A percentile compares a stretch with the other conserved stretches of the same genome.
Evolutionary conservation across 2,329 filamentous ascomycete species (phyloP).

Genomic region (Aureobasidium sp.): DNA sequence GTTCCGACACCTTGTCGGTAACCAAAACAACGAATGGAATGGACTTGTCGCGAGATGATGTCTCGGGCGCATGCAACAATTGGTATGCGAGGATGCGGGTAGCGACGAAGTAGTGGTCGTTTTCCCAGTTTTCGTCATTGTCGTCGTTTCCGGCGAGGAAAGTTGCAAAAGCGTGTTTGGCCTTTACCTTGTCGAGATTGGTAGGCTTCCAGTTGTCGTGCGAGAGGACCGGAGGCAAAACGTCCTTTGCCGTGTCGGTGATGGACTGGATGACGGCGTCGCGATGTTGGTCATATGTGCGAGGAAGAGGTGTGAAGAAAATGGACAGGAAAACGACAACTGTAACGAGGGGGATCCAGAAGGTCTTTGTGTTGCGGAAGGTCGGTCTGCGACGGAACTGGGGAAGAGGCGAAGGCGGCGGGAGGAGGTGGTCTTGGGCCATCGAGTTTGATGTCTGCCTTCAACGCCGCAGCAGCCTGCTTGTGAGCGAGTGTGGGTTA

Average conservation of each 20-base stretch:
- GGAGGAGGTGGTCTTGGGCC: conserved; percentile 9
- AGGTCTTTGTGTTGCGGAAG: conserved; percentile 16
- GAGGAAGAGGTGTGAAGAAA: conserved; percentile 19
- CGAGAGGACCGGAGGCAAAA: background rate
- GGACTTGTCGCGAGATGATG: conserved; percentile 21
- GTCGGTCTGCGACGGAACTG: background rate
- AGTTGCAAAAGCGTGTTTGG: conserved; percentile 26
- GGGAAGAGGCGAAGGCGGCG: conserved; percentile 5
- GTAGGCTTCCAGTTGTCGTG: conserved; percentile 1
- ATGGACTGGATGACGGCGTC: conserved; percentile 19
- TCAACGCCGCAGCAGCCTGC: conserved; percentile 3
- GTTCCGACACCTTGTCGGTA: conserved; percentile 23
- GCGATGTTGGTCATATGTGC: conserved; percentile 16
- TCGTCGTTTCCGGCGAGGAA: conserved; percentile 24
- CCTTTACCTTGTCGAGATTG: conserved; percentile 12
- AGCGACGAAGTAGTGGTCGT: conserved; percentile 28
- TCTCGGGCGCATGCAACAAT: conserved; percentile 28
- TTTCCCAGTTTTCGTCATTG: conserved; percentile 20
- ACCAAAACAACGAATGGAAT: conserved; percentile 29
- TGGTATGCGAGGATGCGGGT: conserved; percentile 28
- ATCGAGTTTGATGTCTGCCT: background rate
- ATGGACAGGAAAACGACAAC: conserved; percentile 18
- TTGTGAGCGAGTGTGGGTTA: conserved; percentile 1
- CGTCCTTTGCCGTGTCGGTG: conserved; percentile 16
- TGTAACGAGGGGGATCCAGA: conserved; percentile 16